Evolutionary conservation across 345 rosid species (phyloP).

Genomic region (rapeseed (Brassica napus)): DNA sequence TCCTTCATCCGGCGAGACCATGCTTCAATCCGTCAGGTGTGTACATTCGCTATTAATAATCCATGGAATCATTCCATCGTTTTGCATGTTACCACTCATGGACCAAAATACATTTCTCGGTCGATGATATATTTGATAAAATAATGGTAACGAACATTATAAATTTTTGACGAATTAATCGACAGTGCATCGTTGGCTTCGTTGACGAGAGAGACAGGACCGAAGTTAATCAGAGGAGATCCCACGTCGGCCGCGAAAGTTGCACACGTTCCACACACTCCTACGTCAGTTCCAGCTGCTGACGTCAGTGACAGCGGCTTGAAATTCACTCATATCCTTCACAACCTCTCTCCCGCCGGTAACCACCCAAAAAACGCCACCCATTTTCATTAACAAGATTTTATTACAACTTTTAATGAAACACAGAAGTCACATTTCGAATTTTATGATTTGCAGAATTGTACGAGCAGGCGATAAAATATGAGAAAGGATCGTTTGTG

Average conservation of each 20-base stretch:
- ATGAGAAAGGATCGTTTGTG: slow-evolving; percentile 81
- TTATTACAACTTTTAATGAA: neutral
- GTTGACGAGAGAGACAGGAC: slow-evolving; percentile 87
- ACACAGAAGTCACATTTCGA: neutral
- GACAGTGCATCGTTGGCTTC: slow-evolving; percentile 96
- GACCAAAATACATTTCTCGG: neutral
- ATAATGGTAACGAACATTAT: neutral
- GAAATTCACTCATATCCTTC: slow-evolving; percentile 92
- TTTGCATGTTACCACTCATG: neutral
- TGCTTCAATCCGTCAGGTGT: slow-evolving; percentile 96
- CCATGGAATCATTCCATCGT: neutral
- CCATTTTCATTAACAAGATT: neutral
- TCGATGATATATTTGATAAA: neutral
- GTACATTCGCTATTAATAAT: neutral
- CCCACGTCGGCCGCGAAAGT: slow-evolving; percentile 56
- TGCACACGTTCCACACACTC: slow-evolving; percentile 46
- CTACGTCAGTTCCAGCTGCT: slow-evolving; percentile 50
- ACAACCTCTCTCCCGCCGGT: slow-evolving; percentile 98
- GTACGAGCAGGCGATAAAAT: slow-evolving; percentile 83
- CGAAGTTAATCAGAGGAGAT: slow-evolving; percentile 80
- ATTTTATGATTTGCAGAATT: slow-evolving; percentile 49
- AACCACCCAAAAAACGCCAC: slow-evolving; percentile 1
- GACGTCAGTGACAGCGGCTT: slow-evolving; percentile 80
- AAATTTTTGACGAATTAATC: neutral
- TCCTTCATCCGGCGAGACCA: slow-evolving; percentile 54